phyloP scores from a whole-genome alignment of 2,329 filamentous ascomycete genomes.

The Monilinia polystroma region DNA sequence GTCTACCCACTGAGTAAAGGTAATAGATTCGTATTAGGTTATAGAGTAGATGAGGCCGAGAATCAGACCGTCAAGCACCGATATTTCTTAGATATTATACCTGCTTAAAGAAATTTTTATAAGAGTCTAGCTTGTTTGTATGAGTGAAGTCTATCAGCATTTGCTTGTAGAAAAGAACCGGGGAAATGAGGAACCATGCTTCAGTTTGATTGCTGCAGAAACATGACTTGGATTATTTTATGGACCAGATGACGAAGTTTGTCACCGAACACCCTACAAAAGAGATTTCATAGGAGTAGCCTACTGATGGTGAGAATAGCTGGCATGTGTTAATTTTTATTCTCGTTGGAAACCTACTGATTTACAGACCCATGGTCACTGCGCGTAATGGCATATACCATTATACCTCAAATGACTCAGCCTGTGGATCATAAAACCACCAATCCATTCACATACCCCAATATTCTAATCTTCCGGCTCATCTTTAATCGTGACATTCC shows the following conservation, averaged over 20 bases:
- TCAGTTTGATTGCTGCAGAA: neutral
- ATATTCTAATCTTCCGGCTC: slow-evolving; percentile 33
- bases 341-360: neutral
- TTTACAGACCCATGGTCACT: neutral
- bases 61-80: neutral
- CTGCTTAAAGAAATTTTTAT: neutral
- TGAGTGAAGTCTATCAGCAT: neutral
- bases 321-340: neutral
- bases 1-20: too few relatives aligned
- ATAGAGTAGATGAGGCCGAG: neutral
- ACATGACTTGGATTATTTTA: neutral
- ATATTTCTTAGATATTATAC: neutral
- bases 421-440: neutral
- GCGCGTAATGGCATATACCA: neutral
- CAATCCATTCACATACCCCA: accelerated
- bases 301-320: neutral
- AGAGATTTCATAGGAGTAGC: neutral
- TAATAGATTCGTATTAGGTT: too few relatives aligned
- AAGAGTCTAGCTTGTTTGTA: neutral
- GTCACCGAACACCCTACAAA: neutral
- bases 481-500: slow-evolving; percentile 36
- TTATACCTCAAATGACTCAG: neutral
- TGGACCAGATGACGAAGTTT: neutral
- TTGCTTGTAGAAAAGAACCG: neutral
- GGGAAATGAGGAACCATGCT: neutral